phyloP scores from a whole-genome alignment of 768 basidiomycete genomes.

The Serendipita indica region DNA sequence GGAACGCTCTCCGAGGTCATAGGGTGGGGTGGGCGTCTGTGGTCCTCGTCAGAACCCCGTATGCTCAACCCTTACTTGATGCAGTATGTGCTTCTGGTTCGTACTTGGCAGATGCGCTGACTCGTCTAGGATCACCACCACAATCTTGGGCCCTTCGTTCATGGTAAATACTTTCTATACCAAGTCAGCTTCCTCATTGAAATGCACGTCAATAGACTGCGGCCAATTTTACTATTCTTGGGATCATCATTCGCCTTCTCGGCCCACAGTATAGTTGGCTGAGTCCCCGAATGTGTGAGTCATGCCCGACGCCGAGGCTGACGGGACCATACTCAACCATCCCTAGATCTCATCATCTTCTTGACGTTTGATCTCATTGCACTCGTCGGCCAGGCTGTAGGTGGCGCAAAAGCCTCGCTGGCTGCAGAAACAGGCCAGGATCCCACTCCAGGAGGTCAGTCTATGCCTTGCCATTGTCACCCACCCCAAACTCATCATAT shows the following conservation, averaged over 20 bases:
- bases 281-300: slow-evolving; percentile 30
- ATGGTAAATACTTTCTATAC: slow-evolving; percentile 23
- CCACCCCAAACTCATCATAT: not conserved
- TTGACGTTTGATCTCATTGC: slow-evolving; percentile 38
- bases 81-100: slow-evolving; percentile 23
- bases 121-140: slow-evolving; percentile 29
- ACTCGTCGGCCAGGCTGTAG: slow-evolving; percentile 47
- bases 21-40: slow-evolving; percentile 42
- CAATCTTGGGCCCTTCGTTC: slow-evolving; percentile 44
- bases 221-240: slow-evolving; percentile 45
- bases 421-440: not conserved
- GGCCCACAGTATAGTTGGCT: slow-evolving; percentile 35
- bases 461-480: not conserved
- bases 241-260: slow-evolving; percentile 30
- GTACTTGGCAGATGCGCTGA: not conserved
- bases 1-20: slow-evolving; percentile 36
- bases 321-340: slow-evolving; percentile 3
- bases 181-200: not conserved
- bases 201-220: slow-evolving; percentile 22
- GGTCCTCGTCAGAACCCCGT: slow-evolving; percentile 27
- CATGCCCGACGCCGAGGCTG: no score
- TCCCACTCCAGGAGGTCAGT: slow-evolving; percentile 1
- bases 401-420: slow-evolving; percentile 29
- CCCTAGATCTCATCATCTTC: slow-evolving; percentile 31
- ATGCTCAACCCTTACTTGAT: slow-evolving; percentile 27